phyloP scores from a whole-genome alignment of 768 basidiomycete genomes.

The Amanita inopinata region DNA sequence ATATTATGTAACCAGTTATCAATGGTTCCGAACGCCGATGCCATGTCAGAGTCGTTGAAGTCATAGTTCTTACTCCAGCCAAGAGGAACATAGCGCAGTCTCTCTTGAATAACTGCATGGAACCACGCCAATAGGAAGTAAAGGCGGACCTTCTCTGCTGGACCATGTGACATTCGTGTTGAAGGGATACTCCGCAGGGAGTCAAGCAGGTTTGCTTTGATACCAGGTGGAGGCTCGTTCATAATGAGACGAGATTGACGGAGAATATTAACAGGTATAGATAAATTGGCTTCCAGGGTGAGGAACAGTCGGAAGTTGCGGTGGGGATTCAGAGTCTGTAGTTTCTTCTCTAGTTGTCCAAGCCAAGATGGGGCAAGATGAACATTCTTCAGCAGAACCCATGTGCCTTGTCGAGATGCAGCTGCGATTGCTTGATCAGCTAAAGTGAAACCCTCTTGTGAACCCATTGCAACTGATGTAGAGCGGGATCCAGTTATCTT shows the following conservation, averaged over 20 bases:
- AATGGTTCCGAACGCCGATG: slow-evolving; percentile 85
- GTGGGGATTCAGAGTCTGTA: slow-evolving; percentile 85
- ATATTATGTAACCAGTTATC: slow-evolving; percentile 78
- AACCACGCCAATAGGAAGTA: slow-evolving; percentile 99
- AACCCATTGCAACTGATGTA: slow-evolving; percentile 94
- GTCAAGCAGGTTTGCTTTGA: slow-evolving; percentile 93
- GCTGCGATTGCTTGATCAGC: slow-evolving; percentile 94
- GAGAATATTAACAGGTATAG: slow-evolving; percentile 93
- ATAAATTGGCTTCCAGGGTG: slow-evolving; percentile 94
- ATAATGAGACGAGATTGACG: slow-evolving; percentile 94
- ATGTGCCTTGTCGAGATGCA: slow-evolving; percentile 87
- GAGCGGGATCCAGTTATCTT: slow-evolving; percentile 70
- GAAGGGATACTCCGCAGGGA: slow-evolving; percentile 69
- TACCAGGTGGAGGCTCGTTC: slow-evolving; percentile 97
- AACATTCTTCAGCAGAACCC: slow-evolving; percentile 97
- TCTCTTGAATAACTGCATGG: slow-evolving; percentile 96
- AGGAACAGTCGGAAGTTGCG: slow-evolving; percentile 94
- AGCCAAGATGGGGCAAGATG: slow-evolving; percentile 96
- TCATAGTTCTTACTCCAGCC: slow-evolving; percentile 98
- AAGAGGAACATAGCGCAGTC: slow-evolving; percentile 88
- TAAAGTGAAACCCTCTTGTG: slow-evolving; percentile 91
- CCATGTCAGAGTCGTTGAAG: slow-evolving; percentile 98
- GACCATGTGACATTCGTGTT: slow-evolving; percentile 70
- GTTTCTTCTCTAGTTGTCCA: slow-evolving; percentile 89
- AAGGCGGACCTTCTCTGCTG: slow-evolving; percentile 84